These are phyloP conservation scores for Nicotiana paniculata DNA, from an alignment of 257 asterid species.

Conservation along the genomic window DNA sequence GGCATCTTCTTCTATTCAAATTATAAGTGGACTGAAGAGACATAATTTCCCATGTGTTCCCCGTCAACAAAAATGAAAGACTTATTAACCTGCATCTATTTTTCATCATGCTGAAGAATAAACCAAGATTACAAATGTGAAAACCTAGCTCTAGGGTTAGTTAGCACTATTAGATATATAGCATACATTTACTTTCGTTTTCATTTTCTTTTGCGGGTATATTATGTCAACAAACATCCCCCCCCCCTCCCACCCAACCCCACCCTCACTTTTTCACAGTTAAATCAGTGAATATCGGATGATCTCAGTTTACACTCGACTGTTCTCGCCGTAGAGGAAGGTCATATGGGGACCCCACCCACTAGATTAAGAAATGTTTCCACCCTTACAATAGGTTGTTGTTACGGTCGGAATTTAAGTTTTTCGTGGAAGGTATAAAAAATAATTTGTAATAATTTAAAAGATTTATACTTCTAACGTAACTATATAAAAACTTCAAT, in stretches of 20 bases:
- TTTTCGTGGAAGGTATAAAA: too few relatives aligned
- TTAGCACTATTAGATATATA: background rate
- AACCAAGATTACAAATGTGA: background rate
- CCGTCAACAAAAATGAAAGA: background rate
- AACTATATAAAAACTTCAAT: too few relatives aligned
- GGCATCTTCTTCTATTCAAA: too few relatives aligned
- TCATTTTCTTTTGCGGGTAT: background rate
- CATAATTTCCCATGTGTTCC: too few relatives aligned
- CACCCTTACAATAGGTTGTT: background rate
- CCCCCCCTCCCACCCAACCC: too few relatives aligned
- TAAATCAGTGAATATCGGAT: conserved; percentile 20
- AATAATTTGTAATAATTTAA: too few relatives aligned
- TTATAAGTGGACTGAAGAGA: too few relatives aligned
- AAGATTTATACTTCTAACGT: too few relatives aligned
- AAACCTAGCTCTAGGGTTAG: background rate
- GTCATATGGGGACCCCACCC: conserved; percentile 30
- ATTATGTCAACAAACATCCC: background rate
- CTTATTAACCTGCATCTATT: background rate
- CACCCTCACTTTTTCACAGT: background rate
- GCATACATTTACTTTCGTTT: background rate
- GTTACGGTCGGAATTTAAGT: too few relatives aligned
- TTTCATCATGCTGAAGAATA: background rate
- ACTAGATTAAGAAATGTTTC: background rate
- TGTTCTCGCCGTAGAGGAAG: conserved; percentile 9
- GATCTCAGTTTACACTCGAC: conserved; percentile 34